A percentile compares a stretch with the other conserved stretches of the same genome.
phyloP scores from a whole-genome alignment of 108 stramenopile genomes.

The Craspedostauros australis region DNA sequence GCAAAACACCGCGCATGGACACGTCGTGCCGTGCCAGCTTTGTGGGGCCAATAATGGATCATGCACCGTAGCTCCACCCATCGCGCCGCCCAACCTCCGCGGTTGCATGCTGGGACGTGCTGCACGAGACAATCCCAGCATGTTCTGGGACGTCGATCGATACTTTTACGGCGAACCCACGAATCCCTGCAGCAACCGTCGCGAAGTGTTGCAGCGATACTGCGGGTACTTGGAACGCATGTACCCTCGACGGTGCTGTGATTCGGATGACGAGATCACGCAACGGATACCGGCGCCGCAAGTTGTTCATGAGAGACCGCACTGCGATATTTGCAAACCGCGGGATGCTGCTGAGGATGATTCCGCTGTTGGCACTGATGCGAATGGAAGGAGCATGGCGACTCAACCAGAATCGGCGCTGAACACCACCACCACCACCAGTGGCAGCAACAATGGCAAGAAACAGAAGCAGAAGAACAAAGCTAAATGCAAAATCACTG shows the following conservation, averaged over 20 bases:
- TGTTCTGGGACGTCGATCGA: conserved; percentile 63
- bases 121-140: conserved; percentile 61
- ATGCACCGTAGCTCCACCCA: conserved; percentile 48
- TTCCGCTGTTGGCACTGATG: neutral
- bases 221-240: conserved; percentile 46
- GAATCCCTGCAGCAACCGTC: conserved; percentile 68
- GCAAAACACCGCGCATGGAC: conserved; percentile 13
- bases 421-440: neutral
- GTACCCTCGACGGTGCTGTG: conserved; percentile 75
- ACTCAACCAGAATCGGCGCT: neutral
- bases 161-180: conserved; percentile 54
- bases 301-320: conserved; percentile 3
- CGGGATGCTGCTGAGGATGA: neutral
- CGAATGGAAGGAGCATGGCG: neutral
- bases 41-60: conserved; percentile 54
- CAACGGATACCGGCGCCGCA: conserved; percentile 18
- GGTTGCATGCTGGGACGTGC: conserved; percentile 73
- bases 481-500: conserved; percentile 34
- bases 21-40: conserved; percentile 39
- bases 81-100: conserved; percentile 43
- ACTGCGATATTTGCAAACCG: conserved; percentile 30
- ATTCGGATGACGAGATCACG: conserved; percentile 28
- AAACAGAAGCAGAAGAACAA: neutral
- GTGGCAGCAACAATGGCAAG: neutral
- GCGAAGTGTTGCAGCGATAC: conserved; percentile 54